phyloP scores from a whole-genome alignment of 106 monocot genomes.

The Vanilla planifolia region DNA sequence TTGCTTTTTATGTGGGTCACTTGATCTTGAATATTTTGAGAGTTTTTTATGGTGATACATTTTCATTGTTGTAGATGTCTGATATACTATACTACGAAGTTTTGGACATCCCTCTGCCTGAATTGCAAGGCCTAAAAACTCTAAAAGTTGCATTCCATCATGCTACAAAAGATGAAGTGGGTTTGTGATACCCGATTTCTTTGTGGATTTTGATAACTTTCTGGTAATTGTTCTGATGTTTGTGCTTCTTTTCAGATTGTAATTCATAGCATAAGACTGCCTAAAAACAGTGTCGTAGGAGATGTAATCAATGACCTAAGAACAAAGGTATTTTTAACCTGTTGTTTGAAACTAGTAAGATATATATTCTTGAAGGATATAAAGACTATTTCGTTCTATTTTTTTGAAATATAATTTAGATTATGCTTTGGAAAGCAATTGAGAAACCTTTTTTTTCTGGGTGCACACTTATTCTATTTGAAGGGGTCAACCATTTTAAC shows the following conservation, averaged over 20 bases:
- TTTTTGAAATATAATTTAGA: background rate
- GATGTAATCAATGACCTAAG: constrained; percentile 80
- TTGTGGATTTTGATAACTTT: background rate
- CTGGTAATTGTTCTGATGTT: background rate
- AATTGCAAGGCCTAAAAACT: constrained; percentile 88
- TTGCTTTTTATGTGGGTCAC: background rate
- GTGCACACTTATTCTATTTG: background rate
- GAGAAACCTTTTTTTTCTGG: background rate
- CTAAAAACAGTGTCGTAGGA: constrained; percentile 71
- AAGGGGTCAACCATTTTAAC: background rate
- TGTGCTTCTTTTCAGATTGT: constrained; percentile 44
- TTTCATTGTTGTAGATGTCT: constrained; percentile 52
- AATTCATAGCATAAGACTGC: constrained; percentile 63
- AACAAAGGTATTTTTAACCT: constrained; percentile 88
- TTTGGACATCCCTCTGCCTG: constrained; percentile 92
- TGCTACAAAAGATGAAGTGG: constrained; percentile 88
- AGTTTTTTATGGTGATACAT: background rate
- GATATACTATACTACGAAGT: constrained; percentile 97
- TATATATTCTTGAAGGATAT: background rate
- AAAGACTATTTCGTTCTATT: background rate
- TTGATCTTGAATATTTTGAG: background rate
- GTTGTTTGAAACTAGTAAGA: background rate
- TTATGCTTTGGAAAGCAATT: background rate
- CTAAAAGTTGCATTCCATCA: constrained; percentile 98
- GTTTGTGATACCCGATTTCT: background rate